Conservation (phyloP, 495 filamentous ascomycete species). For the Aspergillus heteromorphus region DNA sequence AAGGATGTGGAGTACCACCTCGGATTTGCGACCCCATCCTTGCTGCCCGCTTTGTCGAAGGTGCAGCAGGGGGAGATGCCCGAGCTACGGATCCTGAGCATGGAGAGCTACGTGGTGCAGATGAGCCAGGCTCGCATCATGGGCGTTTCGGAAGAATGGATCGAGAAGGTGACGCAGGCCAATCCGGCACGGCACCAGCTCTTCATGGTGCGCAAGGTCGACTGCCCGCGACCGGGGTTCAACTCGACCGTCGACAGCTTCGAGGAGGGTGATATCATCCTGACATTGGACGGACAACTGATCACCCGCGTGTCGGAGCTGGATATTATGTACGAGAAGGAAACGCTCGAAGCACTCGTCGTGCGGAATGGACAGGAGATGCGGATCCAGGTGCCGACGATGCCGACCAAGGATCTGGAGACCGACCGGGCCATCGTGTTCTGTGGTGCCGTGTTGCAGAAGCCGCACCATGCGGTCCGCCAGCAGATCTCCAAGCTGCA, state of each 20-base stretch:
- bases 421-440: constrained; percentile 88
- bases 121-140: constrained; percentile 98
- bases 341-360: constrained; percentile 75
- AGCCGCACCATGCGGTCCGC: constrained; percentile 90
- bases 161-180: constrained; percentile 74
- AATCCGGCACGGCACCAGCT: constrained; percentile 91
- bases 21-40: constrained; percentile 79
- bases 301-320: constrained; percentile 90
- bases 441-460: constrained; percentile 89
- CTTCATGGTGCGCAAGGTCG: constrained; percentile 96
- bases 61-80: constrained; percentile 75
- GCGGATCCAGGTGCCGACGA: constrained; percentile 72
- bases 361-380: constrained; percentile 83
- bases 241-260: constrained; percentile 43
- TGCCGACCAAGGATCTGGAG: constrained; percentile 84
- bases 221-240: constrained; percentile 55
- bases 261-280: constrained; percentile 86
- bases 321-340: constrained; percentile 93
- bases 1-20: constrained; percentile 98
- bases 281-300: constrained; percentile 84
- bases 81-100: constrained; percentile 79
- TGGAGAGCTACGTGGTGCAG: constrained; percentile 90
- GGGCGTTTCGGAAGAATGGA: constrained; percentile 96
- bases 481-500: constrained; percentile 97
- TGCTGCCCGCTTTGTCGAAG: constrained; percentile 78